These are phyloP conservation scores for Ophiostoma ips DNA, from an alignment of 2,329 filamentous ascomycete species.

Conservation along the genomic window DNA sequence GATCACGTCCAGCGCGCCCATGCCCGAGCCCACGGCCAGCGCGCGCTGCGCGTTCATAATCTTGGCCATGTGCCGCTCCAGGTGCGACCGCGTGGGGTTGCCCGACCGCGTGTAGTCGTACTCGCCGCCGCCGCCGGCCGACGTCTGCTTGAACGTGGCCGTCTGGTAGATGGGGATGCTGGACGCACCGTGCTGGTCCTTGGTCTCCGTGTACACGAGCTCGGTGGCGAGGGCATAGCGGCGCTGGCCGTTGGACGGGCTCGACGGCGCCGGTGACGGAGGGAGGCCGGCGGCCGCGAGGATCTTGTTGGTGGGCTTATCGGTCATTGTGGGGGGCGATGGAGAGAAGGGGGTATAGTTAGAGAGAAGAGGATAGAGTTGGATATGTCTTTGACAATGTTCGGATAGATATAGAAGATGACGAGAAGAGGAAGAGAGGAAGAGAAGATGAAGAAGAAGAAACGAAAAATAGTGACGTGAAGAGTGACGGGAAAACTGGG, in stretches of 20 bases:
- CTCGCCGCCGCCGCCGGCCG: slow-evolving; percentile 67
- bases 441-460: background rate
- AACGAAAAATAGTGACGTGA: background rate
- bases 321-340: slow-evolving; percentile 10
- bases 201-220: slow-evolving; percentile 88
- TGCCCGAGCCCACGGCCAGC: slow-evolving; percentile 87
- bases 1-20: slow-evolving; percentile 95
- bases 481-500: background rate
- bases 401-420: background rate
- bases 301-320: slow-evolving; percentile 33
- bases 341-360: background rate
- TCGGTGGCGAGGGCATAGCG: slow-evolving; percentile 93
- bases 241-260: slow-evolving; percentile 62
- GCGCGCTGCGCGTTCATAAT: slow-evolving; percentile 93
- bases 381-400: background rate
- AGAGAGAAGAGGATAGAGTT: background rate
- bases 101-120: slow-evolving; percentile 98
- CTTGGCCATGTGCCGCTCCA: slow-evolving; percentile 94
- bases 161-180: slow-evolving; percentile 98
- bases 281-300: slow-evolving; percentile 65
- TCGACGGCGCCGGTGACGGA: slow-evolving; percentile 86
- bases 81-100: slow-evolving; percentile 88
- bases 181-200: slow-evolving; percentile 92
- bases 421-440: background rate
- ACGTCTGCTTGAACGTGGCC: slow-evolving; percentile 92